Base-by-base conservation (phyloP, 192 early-diverging fungal genomes). In the Coemansia sp. region DNA sequence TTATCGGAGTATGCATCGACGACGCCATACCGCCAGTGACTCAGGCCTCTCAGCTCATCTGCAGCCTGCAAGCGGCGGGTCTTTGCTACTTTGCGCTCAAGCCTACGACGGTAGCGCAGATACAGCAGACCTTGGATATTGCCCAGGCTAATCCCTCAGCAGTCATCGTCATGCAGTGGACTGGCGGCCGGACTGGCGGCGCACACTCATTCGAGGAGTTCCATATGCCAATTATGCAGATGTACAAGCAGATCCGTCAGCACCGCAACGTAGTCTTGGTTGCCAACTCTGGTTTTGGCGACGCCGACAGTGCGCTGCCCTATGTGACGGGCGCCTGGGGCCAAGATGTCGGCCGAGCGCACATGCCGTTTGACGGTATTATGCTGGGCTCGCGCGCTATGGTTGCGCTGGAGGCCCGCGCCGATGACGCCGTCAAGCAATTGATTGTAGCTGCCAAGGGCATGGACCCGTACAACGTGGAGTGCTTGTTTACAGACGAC, bases 131-230 rank as follows among this genome's bases (percentile, higher is more conserved):
- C 8, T 82, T 98, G 53, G 74, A 83, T 16, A 94, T 98, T 84
- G 95, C 95, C 31, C 88, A 90, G 70, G 79, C 79, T 29, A 89
- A 92, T 71, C 90, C 92, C 7, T 86, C 87, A 22, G 89, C 94
- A 81, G 87, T 92, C 18, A 86, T 98, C 18, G 86, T 97, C 55
- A 80, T 97, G 68, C 95, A 98, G 80, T 98, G 96, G 96, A 95
- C 95, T 29, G 96, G 96, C 76, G 96, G 96, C 18, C 91, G 96
- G 74, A 93, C 90, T 50, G 95, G 95, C 69, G 97, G 97, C 11
- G 92, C 92, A 75, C 97, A 98, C 87, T 93, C 92, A 65, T 92
- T 93, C 52, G 97, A 96, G 74, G 95, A 98, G 79, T 92, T 96
- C 87, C 94, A 96, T 76, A 85, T 87, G 69, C 93, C 94, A 43